Conservation (phyloP, 2,329 filamentous ascomycete genomes). For the Botrytis paeoniae region DNA sequence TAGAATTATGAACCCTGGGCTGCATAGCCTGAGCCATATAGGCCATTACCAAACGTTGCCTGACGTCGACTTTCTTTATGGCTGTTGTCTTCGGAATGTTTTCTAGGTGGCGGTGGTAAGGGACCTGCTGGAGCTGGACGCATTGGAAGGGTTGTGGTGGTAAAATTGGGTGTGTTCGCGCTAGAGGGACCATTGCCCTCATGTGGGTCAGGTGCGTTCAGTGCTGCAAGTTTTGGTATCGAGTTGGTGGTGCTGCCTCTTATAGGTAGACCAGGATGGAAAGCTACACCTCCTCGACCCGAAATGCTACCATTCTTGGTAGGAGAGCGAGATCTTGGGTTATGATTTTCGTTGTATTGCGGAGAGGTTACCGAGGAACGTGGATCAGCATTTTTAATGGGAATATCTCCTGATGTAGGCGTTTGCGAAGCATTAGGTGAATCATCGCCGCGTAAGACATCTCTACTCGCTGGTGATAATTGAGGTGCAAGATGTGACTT, state of each 20-base stretch:
- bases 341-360: slow-evolving; percentile 32
- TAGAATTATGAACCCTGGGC: slow-evolving; percentile 3
- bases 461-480: slow-evolving; percentile 73
- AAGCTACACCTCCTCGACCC: slow-evolving; percentile 44
- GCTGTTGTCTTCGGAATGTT: slow-evolving; percentile 47
- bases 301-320: slow-evolving; percentile 46
- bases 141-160: slow-evolving; percentile 53
- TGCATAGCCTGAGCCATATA: slow-evolving; percentile 30
- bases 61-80: slow-evolving; percentile 51
- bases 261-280: slow-evolving; percentile 46
- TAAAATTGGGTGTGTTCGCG: slow-evolving; percentile 51
- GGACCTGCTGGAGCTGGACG: slow-evolving; percentile 57
- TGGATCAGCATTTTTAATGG: slow-evolving; percentile 56
- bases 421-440: slow-evolving; percentile 47
- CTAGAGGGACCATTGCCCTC: slow-evolving; percentile 41
- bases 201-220: slow-evolving; percentile 40
- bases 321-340: slow-evolving; percentile 38
- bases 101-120: slow-evolving; percentile 56
- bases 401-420: slow-evolving; percentile 71
- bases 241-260: slow-evolving; percentile 53
- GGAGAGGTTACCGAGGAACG: slow-evolving; percentile 46
- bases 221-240: slow-evolving; percentile 47
- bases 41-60: slow-evolving; percentile 47
- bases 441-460: slow-evolving; percentile 57
- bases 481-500: slow-evolving; percentile 88